Evolutionary conservation across 805 yeast species (phyloP), one percentile per base, ranked within the genome.

Genomic region (Wickerhamomyces queroliae): DNA sequence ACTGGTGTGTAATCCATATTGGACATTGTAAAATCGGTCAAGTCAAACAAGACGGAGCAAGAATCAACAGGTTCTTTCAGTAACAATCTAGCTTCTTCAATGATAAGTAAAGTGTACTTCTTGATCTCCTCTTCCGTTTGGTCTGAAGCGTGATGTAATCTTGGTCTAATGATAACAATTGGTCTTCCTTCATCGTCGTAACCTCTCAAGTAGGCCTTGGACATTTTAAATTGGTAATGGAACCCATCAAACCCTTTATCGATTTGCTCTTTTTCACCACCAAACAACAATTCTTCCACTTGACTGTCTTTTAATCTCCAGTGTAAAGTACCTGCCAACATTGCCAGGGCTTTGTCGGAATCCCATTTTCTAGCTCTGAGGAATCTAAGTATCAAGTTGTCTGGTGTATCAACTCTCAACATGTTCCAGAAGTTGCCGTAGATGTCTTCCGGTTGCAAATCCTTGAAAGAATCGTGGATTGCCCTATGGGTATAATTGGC

Each of bases 1-100:
- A 93, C 95, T 5, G 96, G 88, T 3, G 76, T 71, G 56, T 88
- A 88, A 64, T 93, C 99, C 85, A 95, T 93, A 59, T 91, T 93
- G 43, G 89, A 74, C 70, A 89, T 76, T 7, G 95, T 76, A 57
- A 93, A 93, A 5, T 83, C 95, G 11, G 84, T 70, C 54, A 93
- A 66, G 58, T 93, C 99, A 58, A 93, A 93, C 25, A 93, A 62
- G 38, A 93, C 78, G 2, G 93, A 79, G 35, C 88, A 89, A 11
- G 83, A 80, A 57, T 88, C 96, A 26, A 76, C 72, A 2, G 88
- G 85, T 46, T 83, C 91, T 45, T 67, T 74, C 48, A 90, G 66
- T 45, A 83, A 73, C 46, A 91, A 63, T 48, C 96, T 73, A n/a
- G 87, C 75, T 55, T 80, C 76, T 63, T 93, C 99, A 50, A 93